Evolutionary conservation across 1,139 yeast species (phyloP).

Genomic region (Blastobotrys indianensis): DNA sequence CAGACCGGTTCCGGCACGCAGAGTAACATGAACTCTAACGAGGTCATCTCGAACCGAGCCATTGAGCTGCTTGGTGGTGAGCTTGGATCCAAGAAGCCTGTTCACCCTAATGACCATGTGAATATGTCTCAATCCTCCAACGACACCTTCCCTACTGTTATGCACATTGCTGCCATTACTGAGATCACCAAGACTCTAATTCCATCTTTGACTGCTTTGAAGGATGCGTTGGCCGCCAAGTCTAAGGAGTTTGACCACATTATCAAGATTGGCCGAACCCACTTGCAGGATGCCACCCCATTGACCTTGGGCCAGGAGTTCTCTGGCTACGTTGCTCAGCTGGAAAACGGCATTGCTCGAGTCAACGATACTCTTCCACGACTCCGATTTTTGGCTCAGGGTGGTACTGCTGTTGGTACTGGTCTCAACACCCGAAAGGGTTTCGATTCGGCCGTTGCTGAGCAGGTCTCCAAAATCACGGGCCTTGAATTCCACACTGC

Average conservation of each 20-base stretch:
- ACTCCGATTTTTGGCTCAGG: constrained; percentile 85
- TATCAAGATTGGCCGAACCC: constrained; percentile 98
- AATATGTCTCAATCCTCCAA: constrained; percentile 98
- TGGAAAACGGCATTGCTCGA: constrained; percentile 84
- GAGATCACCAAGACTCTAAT: constrained; percentile 71
- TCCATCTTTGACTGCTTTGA: constrained; percentile 73
- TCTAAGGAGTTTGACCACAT: constrained; percentile 77
- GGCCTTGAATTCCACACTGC: constrained; percentile 89
- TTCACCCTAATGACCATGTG: constrained; percentile 97
- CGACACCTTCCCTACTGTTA: constrained; percentile 97
- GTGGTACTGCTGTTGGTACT: constrained; percentile 99
- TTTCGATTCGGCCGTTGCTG: constrained; percentile 78
- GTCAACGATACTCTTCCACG: constrained; percentile 71
- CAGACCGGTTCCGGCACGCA: constrained; percentile 99
- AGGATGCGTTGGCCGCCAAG: constrained; percentile 70
- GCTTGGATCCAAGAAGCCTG: constrained; percentile 86
- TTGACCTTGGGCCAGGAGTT: constrained; percentile 97
- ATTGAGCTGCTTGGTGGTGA: constrained; percentile 91
- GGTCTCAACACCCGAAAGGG: constrained; percentile 93
- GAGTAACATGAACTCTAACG: constrained; percentile 98
- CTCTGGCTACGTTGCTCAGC: constrained; percentile 91
- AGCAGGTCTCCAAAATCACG: constrained; percentile 70
- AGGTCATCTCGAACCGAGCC: constrained; percentile 96
- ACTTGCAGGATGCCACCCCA: constrained; percentile 97
- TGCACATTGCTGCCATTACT: constrained; percentile 97